Conservation (phyloP, 2,329 filamentous ascomycete species). For the Nectriaceae sp. region DNA sequence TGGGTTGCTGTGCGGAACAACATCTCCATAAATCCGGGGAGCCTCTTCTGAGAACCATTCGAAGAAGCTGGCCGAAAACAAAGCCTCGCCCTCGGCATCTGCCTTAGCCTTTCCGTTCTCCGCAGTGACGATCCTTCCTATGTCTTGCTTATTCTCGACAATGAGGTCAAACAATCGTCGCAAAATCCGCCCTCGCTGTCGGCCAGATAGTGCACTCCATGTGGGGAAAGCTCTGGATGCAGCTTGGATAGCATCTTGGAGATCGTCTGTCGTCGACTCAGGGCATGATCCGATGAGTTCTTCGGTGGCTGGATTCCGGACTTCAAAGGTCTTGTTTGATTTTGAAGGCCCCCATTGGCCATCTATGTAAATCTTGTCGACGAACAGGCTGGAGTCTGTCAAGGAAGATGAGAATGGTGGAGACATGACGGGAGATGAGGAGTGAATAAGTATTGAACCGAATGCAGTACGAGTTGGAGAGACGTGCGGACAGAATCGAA, state of each 20-base stretch:
- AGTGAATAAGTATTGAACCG: too few species aligned
- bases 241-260: slow-evolving; percentile 67
- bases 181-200: slow-evolving; percentile 60
- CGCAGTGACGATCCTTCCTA: slow-evolving; percentile 67
- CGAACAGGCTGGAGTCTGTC: slow-evolving; percentile 13
- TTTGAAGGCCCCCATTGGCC: slow-evolving; percentile 72
- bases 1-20: slow-evolving; percentile 55
- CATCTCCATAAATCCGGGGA: slow-evolving; percentile 39
- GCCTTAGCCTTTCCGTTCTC: slow-evolving; percentile 71
- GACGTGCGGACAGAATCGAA: too few species aligned
- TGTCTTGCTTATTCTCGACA: slow-evolving; percentile 62
- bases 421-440: neutral
- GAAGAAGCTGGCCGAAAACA: slow-evolving; percentile 59
- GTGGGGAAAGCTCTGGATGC: slow-evolving; percentile 57
- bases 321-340: slow-evolving; percentile 72
- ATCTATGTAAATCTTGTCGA: slow-evolving; percentile 61
- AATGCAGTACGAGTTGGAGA: too few species aligned
- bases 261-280: slow-evolving; percentile 69
- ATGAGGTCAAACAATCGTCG: slow-evolving; percentile 66
- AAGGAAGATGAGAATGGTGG: slow-evolving; percentile 7
- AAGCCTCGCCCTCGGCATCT: slow-evolving; percentile 58
- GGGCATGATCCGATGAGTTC: slow-evolving; percentile 68
- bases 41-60: slow-evolving; percentile 66
- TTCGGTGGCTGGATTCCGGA: slow-evolving; percentile 69
- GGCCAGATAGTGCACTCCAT: slow-evolving; percentile 59